Evolutionary conservation across 257 asterid genomes (phyloP), one percentile per base, ranked within the genome.

Genomic region (Fraxinus americana): DNA sequence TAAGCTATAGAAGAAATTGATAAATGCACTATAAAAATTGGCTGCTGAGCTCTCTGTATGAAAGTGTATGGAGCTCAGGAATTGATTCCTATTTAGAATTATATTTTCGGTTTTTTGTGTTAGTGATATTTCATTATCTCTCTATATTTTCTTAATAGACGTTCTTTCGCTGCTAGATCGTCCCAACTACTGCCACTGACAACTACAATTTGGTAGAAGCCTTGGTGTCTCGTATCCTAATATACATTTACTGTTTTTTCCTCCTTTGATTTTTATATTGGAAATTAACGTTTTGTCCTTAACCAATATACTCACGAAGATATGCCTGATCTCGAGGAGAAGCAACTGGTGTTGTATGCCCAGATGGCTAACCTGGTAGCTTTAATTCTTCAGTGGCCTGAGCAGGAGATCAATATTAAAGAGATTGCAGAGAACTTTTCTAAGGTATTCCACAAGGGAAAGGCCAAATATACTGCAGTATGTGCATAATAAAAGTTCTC

Each of bases 211-310:
- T 84, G 63, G 89, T 93, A 77, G 90, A 92, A 77, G 88, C 89
- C 19, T 89, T 96, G 92, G 94, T 96, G 32, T 96, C 99, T 79
- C 98, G 99, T 96, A 96, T 96, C 99, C 98, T 87, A 73, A 30
- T 30, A 63, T 77, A 72, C 77, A 36, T 71, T 29, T 38, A 30
- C 66, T 23, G 25, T 35, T 19, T 79, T 45, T 2, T 39, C 70
- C 30, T 78, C 19, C 68, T 27, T 69, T 30, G 67, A 73, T 76
- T 48, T 80, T 50, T 82, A n/a, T 71, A 21, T 29, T 74, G 48
- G 25, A 25, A 57, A 35, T 38, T 71, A n/a, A 65, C 39, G 21
- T 70, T 82, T 77, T 73, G 65, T 86, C 77, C 92, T 88, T 86
- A 76, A 89, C 90, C 71, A 80, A 48, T 78, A 79, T 54, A 68